These are phyloP conservation scores for Posidonia oceanica DNA, from an alignment of 116 monocot species.

Conservation along the genomic window DNA sequence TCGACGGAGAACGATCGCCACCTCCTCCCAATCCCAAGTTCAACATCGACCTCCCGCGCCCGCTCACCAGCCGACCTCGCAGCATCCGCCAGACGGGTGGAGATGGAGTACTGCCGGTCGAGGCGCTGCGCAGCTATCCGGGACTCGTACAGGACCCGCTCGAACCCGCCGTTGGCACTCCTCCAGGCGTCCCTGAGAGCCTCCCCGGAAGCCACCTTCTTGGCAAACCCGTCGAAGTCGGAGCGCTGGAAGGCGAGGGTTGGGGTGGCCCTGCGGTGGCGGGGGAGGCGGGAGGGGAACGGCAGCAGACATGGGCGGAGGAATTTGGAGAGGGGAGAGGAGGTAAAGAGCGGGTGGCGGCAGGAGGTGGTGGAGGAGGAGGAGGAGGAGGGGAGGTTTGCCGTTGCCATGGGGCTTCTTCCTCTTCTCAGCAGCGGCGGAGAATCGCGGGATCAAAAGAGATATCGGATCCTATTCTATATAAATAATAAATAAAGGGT, in stretches of 20 bases:
- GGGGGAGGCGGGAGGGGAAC: not conserved
- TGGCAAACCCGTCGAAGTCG: slow-evolving; percentile 55
- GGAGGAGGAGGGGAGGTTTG: too few relatives aligned
- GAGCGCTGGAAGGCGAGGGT: slow-evolving; percentile 32
- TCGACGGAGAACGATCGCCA: slow-evolving; percentile 63
- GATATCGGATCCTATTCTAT: too few relatives aligned
- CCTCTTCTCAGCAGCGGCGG: too few relatives aligned
- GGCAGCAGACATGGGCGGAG: too few relatives aligned
- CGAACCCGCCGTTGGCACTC: slow-evolving; percentile 62
- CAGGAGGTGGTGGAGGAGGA: too few relatives aligned
- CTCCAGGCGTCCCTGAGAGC: slow-evolving; percentile 66
- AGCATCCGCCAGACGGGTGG: slow-evolving; percentile 39
- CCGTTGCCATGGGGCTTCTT: too few relatives aligned
- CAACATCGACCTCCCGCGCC: slow-evolving; percentile 54
- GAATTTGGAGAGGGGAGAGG: too few relatives aligned
- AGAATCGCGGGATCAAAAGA: too few relatives aligned
- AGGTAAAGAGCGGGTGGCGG: too few relatives aligned
- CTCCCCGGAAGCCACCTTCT: slow-evolving; percentile 55
- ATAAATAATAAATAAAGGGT: too few relatives aligned
- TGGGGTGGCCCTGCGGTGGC: not conserved
- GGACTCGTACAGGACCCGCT: slow-evolving; percentile 59
- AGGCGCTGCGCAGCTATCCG: slow-evolving; percentile 51
- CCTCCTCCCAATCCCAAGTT: slow-evolving; percentile 57
- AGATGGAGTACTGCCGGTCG: slow-evolving; percentile 56
- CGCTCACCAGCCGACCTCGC: slow-evolving; percentile 28